phyloP scores from a whole-genome alignment of 2,329 filamentous ascomycete species.

The Aspergillus aculeatinus region DNA sequence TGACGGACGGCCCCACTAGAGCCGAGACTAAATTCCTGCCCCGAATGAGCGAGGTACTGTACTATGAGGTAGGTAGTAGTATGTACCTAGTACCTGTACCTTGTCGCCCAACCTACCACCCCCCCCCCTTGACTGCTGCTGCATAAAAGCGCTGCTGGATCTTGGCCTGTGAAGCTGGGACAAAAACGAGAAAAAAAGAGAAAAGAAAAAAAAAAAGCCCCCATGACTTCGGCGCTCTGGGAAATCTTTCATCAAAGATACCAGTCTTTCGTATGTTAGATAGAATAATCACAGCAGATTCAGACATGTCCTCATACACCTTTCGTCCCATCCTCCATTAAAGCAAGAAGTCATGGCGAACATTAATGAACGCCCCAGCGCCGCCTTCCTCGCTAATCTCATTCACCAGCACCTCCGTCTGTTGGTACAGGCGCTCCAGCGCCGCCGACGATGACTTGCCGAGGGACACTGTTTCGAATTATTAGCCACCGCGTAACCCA shows the following conservation, averaged over 20 bases:
- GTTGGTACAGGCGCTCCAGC: conserved; percentile 79
- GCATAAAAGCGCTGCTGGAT: conserved; percentile 1
- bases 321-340: conserved; percentile 20
- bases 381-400: conserved; percentile 77
- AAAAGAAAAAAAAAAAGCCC: too few species aligned
- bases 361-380: conserved; percentile 77
- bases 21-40: not conserved
- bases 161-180: not conserved
- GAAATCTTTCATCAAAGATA: not conserved
- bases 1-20: not conserved
- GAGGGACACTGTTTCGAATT: conserved; percentile 66
- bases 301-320: conserved; percentile 13
- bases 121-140: not conserved
- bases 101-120: not conserved
- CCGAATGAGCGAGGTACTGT: not conserved
- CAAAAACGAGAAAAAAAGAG: too few species aligned
- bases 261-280: not conserved
- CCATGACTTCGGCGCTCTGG: not conserved
- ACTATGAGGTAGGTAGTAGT: too few species aligned
- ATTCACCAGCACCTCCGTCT: conserved; percentile 82
- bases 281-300: conserved; percentile 4
- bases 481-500: conserved; percentile 28
- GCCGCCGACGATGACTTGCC: conserved; percentile 87
- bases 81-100: not conserved
- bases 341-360: conserved; percentile 52